Evolutionary conservation across 495 filamentous ascomycete species (phyloP).

Genomic region (Talaromyces trachyspermus): DNA sequence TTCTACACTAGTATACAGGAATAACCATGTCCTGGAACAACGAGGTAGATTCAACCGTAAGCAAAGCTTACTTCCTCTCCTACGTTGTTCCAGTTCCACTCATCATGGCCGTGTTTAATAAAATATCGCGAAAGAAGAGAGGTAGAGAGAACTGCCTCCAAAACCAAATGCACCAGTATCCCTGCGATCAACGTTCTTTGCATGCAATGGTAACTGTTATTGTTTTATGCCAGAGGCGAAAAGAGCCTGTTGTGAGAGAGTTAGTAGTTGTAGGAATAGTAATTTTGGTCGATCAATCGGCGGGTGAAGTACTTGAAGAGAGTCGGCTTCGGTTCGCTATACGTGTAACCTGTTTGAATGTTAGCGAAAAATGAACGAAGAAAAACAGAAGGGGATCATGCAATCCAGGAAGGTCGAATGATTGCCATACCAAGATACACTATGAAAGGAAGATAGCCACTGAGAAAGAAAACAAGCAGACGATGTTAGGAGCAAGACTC

Average conservation of each 20-base stretch:
- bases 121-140: no score
- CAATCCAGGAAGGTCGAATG: neutral
- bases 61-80: no score
- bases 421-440: constrained; percentile 79
- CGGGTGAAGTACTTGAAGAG: constrained; percentile 66
- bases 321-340: constrained; percentile 85
- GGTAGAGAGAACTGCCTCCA: no score
- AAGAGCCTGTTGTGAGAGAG: constrained; percentile 48
- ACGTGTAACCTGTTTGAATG: constrained; percentile 69
- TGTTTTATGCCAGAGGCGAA: constrained; percentile 61
- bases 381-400: neutral
- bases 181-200: no score
- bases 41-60: no score
- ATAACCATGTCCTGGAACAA: no score
- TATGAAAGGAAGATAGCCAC: constrained; percentile 94
- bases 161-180: neutral
- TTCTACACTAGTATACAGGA: no score
- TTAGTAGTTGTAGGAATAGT: neutral
- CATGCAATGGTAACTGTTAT: no score
- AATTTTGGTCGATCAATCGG: neutral
- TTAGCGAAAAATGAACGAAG: constrained; percentile 7
- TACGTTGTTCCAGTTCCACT: no score
- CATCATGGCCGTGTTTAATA: no score
- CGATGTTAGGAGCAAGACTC: constrained; percentile 25
- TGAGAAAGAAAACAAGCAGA: constrained; percentile 33